These are phyloP conservation scores for Solanum chiquidenum DNA, from an alignment of 257 asterid species.

Conservation along the genomic window DNA sequence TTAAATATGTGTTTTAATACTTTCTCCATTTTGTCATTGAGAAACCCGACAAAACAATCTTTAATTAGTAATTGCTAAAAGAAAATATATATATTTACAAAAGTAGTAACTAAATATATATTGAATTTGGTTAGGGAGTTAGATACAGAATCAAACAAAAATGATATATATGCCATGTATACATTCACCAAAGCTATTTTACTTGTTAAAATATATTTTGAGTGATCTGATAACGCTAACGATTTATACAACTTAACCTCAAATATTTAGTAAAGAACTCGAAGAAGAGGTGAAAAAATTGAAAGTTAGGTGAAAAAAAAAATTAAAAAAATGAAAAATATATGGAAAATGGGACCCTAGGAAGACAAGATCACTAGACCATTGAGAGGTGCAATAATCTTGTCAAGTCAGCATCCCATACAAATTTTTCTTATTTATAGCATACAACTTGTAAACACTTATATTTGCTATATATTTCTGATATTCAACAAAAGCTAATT, in stretches of 20 bases:
- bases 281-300: not conserved
- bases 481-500: not conserved
- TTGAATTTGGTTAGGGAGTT: not conserved
- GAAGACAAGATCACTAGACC: conserved; percentile 24
- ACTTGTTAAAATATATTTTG: not conserved
- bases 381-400: conserved; percentile 28
- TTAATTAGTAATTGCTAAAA: not conserved
- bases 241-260: not conserved
- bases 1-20: not conserved
- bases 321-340: not conserved
- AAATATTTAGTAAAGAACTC: not conserved
- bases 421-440: not conserved
- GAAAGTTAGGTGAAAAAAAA: not conserved
- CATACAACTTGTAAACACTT: not conserved
- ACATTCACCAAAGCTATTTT: not conserved
- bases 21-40: not conserved
- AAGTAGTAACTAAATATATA: not conserved
- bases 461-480: not conserved
- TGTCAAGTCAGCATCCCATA: conserved; percentile 18
- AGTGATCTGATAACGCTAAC: not conserved
- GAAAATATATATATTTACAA: not conserved
- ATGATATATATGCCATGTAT: not conserved
- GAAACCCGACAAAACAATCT: not conserved
- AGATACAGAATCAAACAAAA: not conserved
- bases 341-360: not conserved